phyloP scores from a whole-genome alignment of 495 filamentous ascomycete genomes.

The Neurospora terricola region DNA sequence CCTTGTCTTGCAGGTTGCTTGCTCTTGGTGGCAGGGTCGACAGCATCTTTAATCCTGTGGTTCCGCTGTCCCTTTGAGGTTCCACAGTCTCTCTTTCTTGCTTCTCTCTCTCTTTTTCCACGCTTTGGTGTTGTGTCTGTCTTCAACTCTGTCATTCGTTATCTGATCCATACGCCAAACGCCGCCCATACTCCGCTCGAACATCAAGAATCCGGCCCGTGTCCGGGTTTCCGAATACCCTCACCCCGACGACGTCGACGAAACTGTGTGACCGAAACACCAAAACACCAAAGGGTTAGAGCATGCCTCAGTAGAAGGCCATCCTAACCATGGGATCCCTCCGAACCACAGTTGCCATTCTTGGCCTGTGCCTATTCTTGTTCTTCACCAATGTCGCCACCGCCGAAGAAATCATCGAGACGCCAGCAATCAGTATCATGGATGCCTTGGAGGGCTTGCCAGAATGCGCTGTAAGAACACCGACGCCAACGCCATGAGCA shows the following conservation, averaged over 20 bases:
- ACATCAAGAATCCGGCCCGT: neutral
- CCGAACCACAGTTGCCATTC: conserved; percentile 4
- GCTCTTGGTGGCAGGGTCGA: neutral
- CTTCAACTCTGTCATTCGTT: neutral
- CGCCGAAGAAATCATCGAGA: neutral
- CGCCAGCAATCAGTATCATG: neutral
- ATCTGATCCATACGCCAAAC: neutral
- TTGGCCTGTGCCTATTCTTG: conserved; percentile 5
- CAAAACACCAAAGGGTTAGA: neutral
- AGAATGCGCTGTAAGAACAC: conserved; percentile 5
- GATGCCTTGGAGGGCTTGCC: conserved; percentile 1
- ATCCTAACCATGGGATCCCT: conserved; percentile 2
- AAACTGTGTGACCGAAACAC: neutral
- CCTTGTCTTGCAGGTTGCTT: neutral
- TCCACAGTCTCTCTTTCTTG: neutral
- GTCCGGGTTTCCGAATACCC: neutral
- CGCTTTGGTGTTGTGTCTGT: neutral
- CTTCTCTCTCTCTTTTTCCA: neutral
- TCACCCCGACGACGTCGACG: neutral
- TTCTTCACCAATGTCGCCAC: conserved; percentile 1
- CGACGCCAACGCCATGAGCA: neutral
- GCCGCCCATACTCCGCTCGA: neutral
- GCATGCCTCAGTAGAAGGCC: neutral
- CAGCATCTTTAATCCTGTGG: neutral
- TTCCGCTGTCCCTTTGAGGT: neutral